Conservation (phyloP, 2,329 filamentous ascomycete species). For the Rutstroemia sp. region DNA sequence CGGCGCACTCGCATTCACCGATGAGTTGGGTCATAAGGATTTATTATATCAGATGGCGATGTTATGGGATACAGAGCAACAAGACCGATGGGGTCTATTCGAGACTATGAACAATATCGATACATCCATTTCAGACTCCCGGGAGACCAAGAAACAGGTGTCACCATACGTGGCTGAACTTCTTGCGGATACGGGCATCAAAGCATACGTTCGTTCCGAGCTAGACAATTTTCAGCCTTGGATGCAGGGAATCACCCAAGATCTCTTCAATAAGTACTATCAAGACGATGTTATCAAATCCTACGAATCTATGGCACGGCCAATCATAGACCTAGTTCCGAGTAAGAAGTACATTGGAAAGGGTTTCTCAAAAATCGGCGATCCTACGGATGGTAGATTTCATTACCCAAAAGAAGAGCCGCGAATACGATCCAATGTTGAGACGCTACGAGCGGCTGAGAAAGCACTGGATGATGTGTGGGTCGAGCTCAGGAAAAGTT, state of each 20-base stretch:
- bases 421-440: not conserved
- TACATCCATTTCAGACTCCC: not conserved
- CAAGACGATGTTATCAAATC: not conserved
- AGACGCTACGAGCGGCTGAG: not conserved
- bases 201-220: not conserved
- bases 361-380: not conserved
- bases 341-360: too few species aligned
- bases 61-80: not conserved
- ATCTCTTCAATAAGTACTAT: not conserved
- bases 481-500: not conserved
- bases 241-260: not conserved
- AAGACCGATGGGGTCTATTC: not conserved
- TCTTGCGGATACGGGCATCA: not conserved
- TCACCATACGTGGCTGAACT: not conserved
- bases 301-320: not conserved
- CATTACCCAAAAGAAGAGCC: not conserved
- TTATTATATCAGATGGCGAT: too few species aligned
- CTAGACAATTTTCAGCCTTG: not conserved
- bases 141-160: not conserved
- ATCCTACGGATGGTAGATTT: not conserved
- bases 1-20: too few species aligned
- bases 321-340: too few species aligned
- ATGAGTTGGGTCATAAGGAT: too few species aligned
- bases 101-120: not conserved
- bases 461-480: not conserved